Base-by-base conservation (phyloP, 176 grass and related monocot genomes). In the Ampelocalamus luodianensis region DNA sequence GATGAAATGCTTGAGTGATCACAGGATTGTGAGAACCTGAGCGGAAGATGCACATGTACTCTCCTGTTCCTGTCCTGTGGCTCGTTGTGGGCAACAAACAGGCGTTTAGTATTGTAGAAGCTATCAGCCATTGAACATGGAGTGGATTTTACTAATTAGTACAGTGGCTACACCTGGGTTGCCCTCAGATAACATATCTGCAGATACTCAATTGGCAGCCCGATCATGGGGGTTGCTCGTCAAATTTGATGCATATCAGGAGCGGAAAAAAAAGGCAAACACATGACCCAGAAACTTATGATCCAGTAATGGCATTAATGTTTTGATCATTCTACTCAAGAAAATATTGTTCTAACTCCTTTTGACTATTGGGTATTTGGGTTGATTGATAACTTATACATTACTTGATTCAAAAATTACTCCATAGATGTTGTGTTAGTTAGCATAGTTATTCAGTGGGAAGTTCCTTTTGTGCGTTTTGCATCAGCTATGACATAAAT, bases 301-400 rank as follows among this genome's bases (percentile, higher is more conserved):
- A 54, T 66, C 38, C 6, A 54, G 3, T 66, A 48, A 73, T 16
- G 12, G 13, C n/a, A 60, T 10, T 46, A 37, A 24, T 18, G 54
- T 64, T 58, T 78, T 58, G n/a, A 12, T 65, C 36, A 34, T 23
- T 80, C 24, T 14, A n/a, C 38, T 60, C 3, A 29, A 54, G 0
- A 73, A 60, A 76, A 60, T 63, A 71, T 54, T 39, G 46, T 17
- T 83, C 83, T 26, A 65, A 15, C 44, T 77, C 38, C 23, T 61
- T 61, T 27, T 27, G 23, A 59, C 12, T 68, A 17, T 8, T 46
- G 12, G n/a, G n/a, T n/a, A n/a, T n/a, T n/a, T n/a, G n/a, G n/a
- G 61, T 39, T 71, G 20, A 75, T 59, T 24, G 64, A 54, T 54
- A 54, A 50, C 48, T 50, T 50, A 50, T 50, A 4, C 0, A 3